Evolutionary conservation across 148 eudicot species (phyloP), one percentile per base, ranked within the genome.

Genomic region (Nyssa sinensis): DNA sequence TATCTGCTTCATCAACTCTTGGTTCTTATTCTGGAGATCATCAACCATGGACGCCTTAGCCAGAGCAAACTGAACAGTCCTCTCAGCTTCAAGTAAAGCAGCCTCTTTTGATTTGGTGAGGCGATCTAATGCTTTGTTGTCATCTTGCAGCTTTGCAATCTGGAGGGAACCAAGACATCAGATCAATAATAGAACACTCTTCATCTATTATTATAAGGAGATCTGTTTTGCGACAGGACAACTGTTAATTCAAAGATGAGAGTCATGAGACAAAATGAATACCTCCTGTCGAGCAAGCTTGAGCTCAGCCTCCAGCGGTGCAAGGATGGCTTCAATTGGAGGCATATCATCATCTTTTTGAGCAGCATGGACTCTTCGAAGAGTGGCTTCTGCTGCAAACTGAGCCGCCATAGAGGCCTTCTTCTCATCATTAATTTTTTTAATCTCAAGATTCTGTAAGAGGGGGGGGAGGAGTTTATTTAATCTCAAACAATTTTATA

Each of bases 261-360:
- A n/a, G n/a, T n/a, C n/a, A n/a, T n/a, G n/a, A 14, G 29, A 60
- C 33, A 12, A 34, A 70, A 67, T 21, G 28, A 44, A 27, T 63
- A 90, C 94, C 91, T 90, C 94, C 66, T 83, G 94, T 3, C 94
- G 82, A 28, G 91, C 87, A 75, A 90, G 88, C 83, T 90, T 90
- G 67, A 90, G 94, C 79, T 90, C 94, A 69, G 94, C 94, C 74
- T 90, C 94, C 80, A 90, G 70, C 0, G 94, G 94, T 62, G 91
- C 94, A 68, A 90, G 84, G 74, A 90, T 90, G 72, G 94, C 94
- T 88, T 90, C 91, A 74, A 90, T 90, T 27, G 94, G 94, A 74
- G 94, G 94, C 94, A 90, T 90, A 74, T 90, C 94, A 74, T 90
- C 94, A 74, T 90, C 94, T 74, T 90, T 90, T 75, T 88, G 94